Conservation (phyloP, 371 early-diverging fungal species). For the Capniomyces stellatus region DNA sequence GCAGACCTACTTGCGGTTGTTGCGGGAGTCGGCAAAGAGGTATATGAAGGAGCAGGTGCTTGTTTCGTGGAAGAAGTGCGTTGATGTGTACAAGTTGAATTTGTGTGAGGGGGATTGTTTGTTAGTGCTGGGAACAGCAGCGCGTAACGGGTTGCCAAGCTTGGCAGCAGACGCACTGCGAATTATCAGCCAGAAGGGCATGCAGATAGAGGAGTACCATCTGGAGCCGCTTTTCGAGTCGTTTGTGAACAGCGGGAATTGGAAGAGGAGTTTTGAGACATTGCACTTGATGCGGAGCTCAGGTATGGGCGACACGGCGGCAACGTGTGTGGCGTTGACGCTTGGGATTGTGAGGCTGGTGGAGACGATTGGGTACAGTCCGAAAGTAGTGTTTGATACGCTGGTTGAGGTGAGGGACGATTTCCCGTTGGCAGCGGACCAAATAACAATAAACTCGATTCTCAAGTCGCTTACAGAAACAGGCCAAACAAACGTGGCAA, state of each 20-base stretch:
- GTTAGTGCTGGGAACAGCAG: conserved; percentile 37
- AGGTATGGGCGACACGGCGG: conserved; percentile 27
- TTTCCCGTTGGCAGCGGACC: conserved; percentile 21
- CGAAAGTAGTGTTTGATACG: conserved; percentile 29
- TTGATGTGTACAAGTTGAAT: conserved; percentile 7
- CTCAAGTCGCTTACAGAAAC: conserved; percentile 33
- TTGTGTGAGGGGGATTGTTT: conserved; percentile 39
- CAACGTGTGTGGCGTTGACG: conserved; percentile 21
- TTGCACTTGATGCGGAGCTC: conserved; percentile 42
- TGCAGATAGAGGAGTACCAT: conserved; percentile 40
- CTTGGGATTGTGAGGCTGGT: conserved; percentile 9
- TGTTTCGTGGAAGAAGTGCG: conserved; percentile 7
- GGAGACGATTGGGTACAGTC: conserved; percentile 9
- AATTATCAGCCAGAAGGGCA: conserved; percentile 30
- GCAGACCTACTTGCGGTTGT: conserved; percentile 2
- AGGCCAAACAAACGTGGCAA: conserved; percentile 31
- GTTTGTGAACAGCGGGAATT: conserved; percentile 31
- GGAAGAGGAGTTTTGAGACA: conserved; percentile 42
- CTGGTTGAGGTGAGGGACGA: conserved; percentile 30
- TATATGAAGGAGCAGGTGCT: conserved; percentile 7
- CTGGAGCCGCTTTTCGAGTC: conserved; percentile 51
- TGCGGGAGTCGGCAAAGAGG: conserved; percentile 6
- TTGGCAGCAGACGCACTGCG: conserved; percentile 40
- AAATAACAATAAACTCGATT: conserved; percentile 41
- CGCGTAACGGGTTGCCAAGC: conserved; percentile 30